Evolutionary conservation across 139 green algal genomes (phyloP), one percentile per base, ranked within the genome.

Genomic region (Micractinium conductrix): DNA sequence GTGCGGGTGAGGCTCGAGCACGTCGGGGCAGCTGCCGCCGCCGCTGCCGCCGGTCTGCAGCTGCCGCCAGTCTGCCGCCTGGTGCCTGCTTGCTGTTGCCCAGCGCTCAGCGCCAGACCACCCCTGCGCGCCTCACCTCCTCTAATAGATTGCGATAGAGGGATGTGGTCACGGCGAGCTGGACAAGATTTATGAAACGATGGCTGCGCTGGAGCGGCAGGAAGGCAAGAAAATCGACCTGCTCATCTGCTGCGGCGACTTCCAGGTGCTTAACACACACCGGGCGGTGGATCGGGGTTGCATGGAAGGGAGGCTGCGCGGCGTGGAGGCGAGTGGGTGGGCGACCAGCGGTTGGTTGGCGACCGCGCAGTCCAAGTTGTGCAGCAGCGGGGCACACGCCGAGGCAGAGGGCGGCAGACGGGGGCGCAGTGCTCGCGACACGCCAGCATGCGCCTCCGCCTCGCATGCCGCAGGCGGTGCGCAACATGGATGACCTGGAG

Each of bases 201-300:
- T 99, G 69, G 76, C 93, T 44, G 58, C 89, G 24, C 78, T 98
- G 28, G 94, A 97, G 78, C 82, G 88, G 65, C 75, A 68, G 50
- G 85, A 95, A 78, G 85, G 88, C 6, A 91, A 86, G 37, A 94
- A 95, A 37, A 94, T 98, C 12, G 97, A 99, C 89, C 89, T 99
- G 35, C 91, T 99, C 44, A 96, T 99, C 62, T 98, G 94, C 90
- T 99, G 97, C 81, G 97, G 97, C 8, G 97, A 99, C 88, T 99
- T 99, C 79, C 95, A 97, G 93, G 94, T 93, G 37, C 30, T 21
- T 17, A 37, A 35, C 4, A 48, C n/a, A n/a, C n/a, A n/a, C n/a
- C n/a, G n/a, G n/a, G n/a, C n/a, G n/a, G n/a, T n/a, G n/a, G n/a
- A n/a, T n/a, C n/a, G n/a, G n/a, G n/a, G n/a, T n/a, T n/a, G n/a